Base-by-base conservation (phyloP, 2,329 filamentous ascomycete genomes). In the Nothophaeocryptopus gaeumannii region DNA sequence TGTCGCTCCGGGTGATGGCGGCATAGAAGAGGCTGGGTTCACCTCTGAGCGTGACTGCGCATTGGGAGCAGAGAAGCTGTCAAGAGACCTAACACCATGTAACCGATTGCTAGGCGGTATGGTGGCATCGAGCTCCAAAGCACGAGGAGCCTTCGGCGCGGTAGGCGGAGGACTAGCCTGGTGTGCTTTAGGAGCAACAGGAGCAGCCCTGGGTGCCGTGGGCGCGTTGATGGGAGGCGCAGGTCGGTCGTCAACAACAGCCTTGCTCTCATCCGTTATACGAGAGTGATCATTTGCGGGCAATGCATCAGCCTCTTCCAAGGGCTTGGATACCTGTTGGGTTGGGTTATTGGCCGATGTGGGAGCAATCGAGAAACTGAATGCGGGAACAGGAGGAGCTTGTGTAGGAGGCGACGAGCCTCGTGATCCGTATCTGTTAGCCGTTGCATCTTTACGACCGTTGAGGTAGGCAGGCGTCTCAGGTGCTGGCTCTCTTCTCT, bases 321-420 rank as follows among this genome's bases (percentile, higher is more conserved):
- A 7, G 8, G 47, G 36, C 35, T 51, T 58, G 2, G 47, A 16
- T 16, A 5, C 8, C n/a, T 33, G 56, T 16, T 64, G 56, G 20
- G 58, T 34, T 12, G 51, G 51, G 20, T 42, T 51, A 44, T 56
- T 59, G 20, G 55, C 50, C 15, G 67, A 55, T 14, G 63, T 51
- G 16, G 67, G 58, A 5, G 61, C 61, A 26, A 67, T 58, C 5
- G 64, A 64, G 30, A 67, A 55, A 34, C 62, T 66, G 63, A 81
- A 81, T n/a, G 78, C 77, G 20, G 78, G 78, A 11, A 81, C 77
- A 45, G 74, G 70, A 12, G 75, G 75, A 20, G 77, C 76, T 53
- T 78, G 75, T 26, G 76, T 77, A 33, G 78, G 77, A 9, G 78
- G 78, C 13, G 76, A 78, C 43, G 69, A 67, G n/a, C 71, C 67